Percentiles rank a stretch among this genome's conserved stretches.
Evolutionary conservation across 73 alveolate species (phyloP).

Genomic region (Paramecium octaurelia): DNA sequence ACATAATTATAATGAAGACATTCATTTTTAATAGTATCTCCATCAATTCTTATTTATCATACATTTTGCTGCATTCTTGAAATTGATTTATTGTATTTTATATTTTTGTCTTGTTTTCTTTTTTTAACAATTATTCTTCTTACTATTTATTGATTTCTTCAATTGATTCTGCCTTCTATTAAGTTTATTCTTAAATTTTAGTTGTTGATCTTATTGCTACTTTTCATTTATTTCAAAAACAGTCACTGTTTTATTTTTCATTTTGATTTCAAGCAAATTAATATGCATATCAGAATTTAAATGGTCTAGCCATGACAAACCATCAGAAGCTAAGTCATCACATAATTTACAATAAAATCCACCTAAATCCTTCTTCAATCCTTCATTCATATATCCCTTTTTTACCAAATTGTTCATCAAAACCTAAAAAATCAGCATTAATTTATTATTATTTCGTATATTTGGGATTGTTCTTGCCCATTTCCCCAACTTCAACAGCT

Average conservation of each 20-base stretch:
- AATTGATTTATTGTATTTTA: neutral
- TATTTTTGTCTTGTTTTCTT: neutral
- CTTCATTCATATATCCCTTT: neutral
- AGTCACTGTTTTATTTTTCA: constrained; percentile 49
- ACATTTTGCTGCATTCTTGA: no score
- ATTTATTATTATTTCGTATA: neutral
- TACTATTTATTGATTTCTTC: neutral
- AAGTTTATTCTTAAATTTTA: neutral
- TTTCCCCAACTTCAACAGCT: neutral
- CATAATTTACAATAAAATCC: constrained; percentile 54
- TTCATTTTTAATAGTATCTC: neutral
- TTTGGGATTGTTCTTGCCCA: neutral
- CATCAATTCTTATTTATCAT: neutral
- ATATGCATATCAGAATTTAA: constrained; percentile 12
- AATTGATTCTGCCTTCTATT: neutral
- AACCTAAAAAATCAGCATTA: constrained; percentile 2
- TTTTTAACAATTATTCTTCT: neutral
- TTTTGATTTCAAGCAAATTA: constrained; percentile 52
- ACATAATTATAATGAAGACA: neutral
- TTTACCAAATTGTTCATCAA: constrained; percentile 35
- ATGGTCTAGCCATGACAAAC: constrained; percentile 55
- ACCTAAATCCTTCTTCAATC: constrained; percentile 14
- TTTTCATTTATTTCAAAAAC: constrained; percentile 1
- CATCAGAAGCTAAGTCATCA: constrained; percentile 49
- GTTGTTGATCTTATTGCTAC: neutral